These are phyloP conservation scores for Aureobasidium sp. DNA, from an alignment of 2,329 filamentous ascomycete species.

Conservation along the genomic window DNA sequence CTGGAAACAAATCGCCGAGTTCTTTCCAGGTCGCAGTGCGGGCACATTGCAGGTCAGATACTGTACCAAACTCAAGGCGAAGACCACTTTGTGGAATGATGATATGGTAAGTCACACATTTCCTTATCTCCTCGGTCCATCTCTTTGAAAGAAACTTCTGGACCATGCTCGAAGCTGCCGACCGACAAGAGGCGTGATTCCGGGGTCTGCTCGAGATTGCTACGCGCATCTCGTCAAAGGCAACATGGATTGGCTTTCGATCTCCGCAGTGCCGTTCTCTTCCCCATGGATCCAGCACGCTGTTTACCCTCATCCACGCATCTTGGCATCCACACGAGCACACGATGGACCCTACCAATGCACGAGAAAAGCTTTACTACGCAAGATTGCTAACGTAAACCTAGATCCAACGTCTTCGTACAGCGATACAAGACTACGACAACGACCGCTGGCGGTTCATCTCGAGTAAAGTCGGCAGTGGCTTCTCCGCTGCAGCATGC, in stretches of 20 bases:
- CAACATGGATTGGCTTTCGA: no score
- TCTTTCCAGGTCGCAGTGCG: constrained; percentile 91
- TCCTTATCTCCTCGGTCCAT: background rate
- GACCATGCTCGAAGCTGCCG: background rate
- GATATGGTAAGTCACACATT: constrained; percentile 76
- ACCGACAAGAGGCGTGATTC: no score
- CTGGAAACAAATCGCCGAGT: constrained; percentile 98
- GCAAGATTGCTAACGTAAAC: background rate
- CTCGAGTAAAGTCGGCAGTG: constrained; percentile 89
- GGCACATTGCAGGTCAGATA: constrained; percentile 95
- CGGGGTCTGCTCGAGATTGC: no score
- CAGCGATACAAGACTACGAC: constrained; percentile 84
- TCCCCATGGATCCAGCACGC: background rate
- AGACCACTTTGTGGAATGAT: constrained; percentile 93
- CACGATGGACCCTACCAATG: background rate
- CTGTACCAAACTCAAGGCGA: constrained; percentile 94
- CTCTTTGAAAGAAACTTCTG: background rate
- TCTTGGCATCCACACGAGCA: background rate
- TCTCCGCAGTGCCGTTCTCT: no score
- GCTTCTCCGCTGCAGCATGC: constrained; percentile 89
- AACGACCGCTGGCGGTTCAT: constrained; percentile 95
- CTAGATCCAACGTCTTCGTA: constrained; percentile 81
- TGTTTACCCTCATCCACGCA: background rate
- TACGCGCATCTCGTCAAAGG: no score
- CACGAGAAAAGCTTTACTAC: background rate